Conservation (phyloP, 1,284 basidiomycete genomes). For the Moniliophthora roreri region DNA sequence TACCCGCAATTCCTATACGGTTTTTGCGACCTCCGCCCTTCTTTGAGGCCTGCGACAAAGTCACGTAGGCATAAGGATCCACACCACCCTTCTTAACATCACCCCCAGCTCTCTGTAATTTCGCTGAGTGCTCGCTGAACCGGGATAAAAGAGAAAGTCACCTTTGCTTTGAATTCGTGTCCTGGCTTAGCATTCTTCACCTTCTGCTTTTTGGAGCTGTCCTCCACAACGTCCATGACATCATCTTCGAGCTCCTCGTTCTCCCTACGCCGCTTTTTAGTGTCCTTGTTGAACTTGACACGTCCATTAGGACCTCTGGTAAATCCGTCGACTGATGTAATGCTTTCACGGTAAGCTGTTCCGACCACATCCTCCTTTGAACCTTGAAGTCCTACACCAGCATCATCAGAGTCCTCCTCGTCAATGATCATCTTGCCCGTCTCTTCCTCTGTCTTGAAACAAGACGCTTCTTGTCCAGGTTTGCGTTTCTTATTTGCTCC, state of each 20-base stretch:
- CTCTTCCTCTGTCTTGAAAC: conserved; percentile 85
- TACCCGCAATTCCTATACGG: conserved; percentile 53
- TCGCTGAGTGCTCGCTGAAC: background rate
- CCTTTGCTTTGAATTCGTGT: conserved; percentile 89
- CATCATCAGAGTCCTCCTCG: conserved; percentile 51
- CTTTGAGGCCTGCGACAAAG: conserved; percentile 82
- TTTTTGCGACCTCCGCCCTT: conserved; percentile 44
- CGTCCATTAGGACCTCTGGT: conserved; percentile 81
- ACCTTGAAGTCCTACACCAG: conserved; percentile 23
- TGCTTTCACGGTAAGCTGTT: conserved; percentile 81
- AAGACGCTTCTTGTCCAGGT: conserved; percentile 83
- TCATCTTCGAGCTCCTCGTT: conserved; percentile 62
- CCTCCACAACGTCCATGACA: conserved; percentile 63
- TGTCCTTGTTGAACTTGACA: conserved; percentile 97
- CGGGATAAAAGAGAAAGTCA: conserved; percentile 22
- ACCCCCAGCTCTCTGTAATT: conserved; percentile 81
- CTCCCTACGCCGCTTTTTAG: conserved; percentile 80
- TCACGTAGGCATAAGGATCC: conserved; percentile 92
- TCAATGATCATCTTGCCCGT: conserved; percentile 92
- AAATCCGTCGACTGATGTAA: conserved; percentile 88
- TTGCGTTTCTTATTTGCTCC: conserved; percentile 60
- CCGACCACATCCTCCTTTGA: conserved; percentile 61
- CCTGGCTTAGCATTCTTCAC: conserved; percentile 67
- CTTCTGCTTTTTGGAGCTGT: conserved; percentile 53
- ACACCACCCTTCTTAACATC: conserved; percentile 86